Evolutionary conservation across 2,329 filamentous ascomycete species (phyloP).

Genomic region (Colletotrichum viniferum): DNA sequence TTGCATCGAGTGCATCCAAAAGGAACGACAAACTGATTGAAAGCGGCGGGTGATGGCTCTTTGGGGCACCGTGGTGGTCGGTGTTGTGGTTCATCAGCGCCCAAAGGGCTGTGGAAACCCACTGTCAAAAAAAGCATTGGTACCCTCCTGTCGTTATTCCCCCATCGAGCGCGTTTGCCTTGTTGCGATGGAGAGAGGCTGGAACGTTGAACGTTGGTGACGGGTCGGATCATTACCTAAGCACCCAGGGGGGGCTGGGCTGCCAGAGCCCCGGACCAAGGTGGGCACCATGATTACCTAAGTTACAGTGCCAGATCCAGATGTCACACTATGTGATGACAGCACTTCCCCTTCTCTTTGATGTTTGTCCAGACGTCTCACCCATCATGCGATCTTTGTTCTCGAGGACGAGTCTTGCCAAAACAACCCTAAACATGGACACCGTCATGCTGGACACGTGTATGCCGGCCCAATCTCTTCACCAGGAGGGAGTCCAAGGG

Average conservation of each 20-base stretch:
- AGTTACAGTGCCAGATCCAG: background rate
- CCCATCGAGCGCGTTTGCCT: slow-evolving; percentile 12
- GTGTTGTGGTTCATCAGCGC: background rate
- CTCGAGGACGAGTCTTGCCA: background rate
- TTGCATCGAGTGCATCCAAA: background rate
- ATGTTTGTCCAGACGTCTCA: background rate
- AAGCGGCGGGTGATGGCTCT: background rate
- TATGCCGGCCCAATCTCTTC: background rate
- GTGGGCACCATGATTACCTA: background rate
- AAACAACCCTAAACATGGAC: background rate
- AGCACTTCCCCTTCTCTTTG: background rate
- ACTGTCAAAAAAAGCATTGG: slow-evolving; percentile 13
- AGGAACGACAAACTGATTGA: background rate
- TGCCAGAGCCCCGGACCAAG: background rate
- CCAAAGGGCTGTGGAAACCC: slow-evolving; percentile 4
- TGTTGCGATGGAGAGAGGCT: slow-evolving; percentile 16
- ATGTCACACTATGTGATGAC: background rate
- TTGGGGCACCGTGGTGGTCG: background rate
- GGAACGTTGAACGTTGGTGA: slow-evolving; percentile 15
- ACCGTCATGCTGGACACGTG: background rate
- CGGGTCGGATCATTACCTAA: slow-evolving; percentile 5
- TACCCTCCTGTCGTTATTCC: slow-evolving; percentile 11
- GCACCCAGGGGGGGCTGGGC: background rate
- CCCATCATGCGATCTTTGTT: background rate
- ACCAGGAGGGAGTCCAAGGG: background rate